Percentiles rank a stretch among this genome's conserved stretches.
Evolutionary conservation across 2,329 filamentous ascomycete species (phyloP).

Genomic region (Hypoxylon sp.): DNA sequence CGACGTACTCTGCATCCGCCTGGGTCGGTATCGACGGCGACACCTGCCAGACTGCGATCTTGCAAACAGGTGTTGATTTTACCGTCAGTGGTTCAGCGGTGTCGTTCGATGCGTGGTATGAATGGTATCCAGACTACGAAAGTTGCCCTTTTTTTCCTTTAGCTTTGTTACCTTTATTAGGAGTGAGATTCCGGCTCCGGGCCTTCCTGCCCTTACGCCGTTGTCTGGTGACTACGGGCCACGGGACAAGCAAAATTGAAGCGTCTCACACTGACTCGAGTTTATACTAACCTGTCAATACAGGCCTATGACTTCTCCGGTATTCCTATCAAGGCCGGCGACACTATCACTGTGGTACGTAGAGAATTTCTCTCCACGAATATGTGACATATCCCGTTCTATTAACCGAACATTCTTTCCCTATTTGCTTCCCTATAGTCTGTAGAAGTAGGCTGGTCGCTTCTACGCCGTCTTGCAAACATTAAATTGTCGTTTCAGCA

Average conservation of each 20-base stretch:
- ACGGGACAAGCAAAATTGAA: too few species aligned
- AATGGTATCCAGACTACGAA: constrained; percentile 63
- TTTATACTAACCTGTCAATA: constrained; percentile 11
- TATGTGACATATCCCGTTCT: not conserved
- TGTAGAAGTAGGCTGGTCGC: not conserved
- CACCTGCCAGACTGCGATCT: constrained; percentile 65
- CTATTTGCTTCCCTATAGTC: not conserved
- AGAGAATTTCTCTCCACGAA: constrained; percentile 40
- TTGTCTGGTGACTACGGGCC: too few species aligned
- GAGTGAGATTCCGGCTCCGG: too few species aligned
- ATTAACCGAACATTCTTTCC: not conserved
- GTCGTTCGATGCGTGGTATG: constrained; percentile 69
- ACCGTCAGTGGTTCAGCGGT: constrained; percentile 59
- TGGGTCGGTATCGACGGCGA: constrained; percentile 75
- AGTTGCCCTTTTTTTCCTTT: too few species aligned
- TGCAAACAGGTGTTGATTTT: constrained; percentile 71
- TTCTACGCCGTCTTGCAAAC: not conserved
- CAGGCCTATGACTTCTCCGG: constrained; percentile 63
- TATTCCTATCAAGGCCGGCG: constrained; percentile 55
- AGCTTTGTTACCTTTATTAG: too few species aligned
- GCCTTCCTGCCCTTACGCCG: too few species aligned
- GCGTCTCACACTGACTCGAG: not conserved
- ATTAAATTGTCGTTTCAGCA: not conserved
- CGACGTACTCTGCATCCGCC: constrained; percentile 62
- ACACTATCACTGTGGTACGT: constrained; percentile 47